Evolutionary conservation across 495 filamentous ascomycete genomes (phyloP), one percentile per base, ranked within the genome.

Genomic region (Hypoxylon perforatum): DNA sequence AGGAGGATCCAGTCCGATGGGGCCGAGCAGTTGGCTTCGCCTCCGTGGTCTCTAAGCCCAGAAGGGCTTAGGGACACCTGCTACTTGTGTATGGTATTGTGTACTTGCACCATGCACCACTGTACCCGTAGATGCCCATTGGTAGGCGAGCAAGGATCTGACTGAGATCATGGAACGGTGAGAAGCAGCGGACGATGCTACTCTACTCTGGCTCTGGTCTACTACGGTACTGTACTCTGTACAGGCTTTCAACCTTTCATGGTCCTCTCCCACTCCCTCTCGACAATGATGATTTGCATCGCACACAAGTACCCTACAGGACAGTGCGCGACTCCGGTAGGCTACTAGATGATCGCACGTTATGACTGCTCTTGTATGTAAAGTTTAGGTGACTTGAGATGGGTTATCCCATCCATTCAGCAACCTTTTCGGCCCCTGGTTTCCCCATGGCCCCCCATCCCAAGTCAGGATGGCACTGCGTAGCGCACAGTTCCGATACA

Each of bases 1-100:
- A 54, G 44, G 57, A 67, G 67, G 67, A 70, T 70, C 63, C 63
- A 66, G 63, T 70, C 67, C 67, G 67, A 70, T 70, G 62, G 67
- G 67, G 67, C 67, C 67, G 67, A 70, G 67, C 54, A 62, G 51
- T 66, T 70, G 58, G 67, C 67, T 70, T 66, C 67, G 67, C 67
- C 67, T 70, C 67, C 21, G 62, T 66, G 7, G 51, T 50, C 57
- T 30, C 66, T 67, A 66, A 62, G 52, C 61, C 61, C 14, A 54
- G 47, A 62, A 70, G 54, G 57, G 67, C 53, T 62, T 70, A 65
- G 61, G 47, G 46, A 52, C 28, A 49, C 41, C 59, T 59, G 28
- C 53, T 46, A 65, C 48, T 39, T 39, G 53, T 50, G 45, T 51
- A 60, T 33, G 8, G 30, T 33, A 33, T n/a, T n/a, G n/a, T n/a